Evolutionary conservation across 202 grass and related monocot genomes (phyloP), one percentile per base, ranked within the genome.

Genomic region (Setaria italica): DNA sequence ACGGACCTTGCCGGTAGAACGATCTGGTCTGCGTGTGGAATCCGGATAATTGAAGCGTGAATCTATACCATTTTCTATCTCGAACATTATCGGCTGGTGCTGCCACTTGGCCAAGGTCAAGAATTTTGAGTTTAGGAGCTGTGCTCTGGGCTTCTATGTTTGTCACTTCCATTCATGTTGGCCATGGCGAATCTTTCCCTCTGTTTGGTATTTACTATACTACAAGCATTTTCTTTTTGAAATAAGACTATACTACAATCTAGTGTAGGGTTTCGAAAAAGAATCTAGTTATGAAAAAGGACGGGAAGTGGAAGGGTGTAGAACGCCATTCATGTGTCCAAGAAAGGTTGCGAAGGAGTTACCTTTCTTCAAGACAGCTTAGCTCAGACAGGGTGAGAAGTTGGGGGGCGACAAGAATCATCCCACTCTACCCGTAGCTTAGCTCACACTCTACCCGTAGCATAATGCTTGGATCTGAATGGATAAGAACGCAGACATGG

Each of bases 11-110:
- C 16, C 55, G 46, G 35, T 55, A 76, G 70, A 74, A 41, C 65
- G 64, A 77, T 89, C 77, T 71, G 82, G 78, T 66, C 25, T 32
- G 76, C 70, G 2, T 65, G 21, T 56, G 70, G 85, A 84, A 73
- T 74, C 56, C 5, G 80, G 41, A 83, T 47, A 71, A 67, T 30
- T 79, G 60, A 75, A 76, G 25, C 46, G 62, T 70, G 11, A 46
- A 16, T 16, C 13, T 19, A 11, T 42, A 72, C 11, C 42, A 49
- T 57, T 30, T n/a, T 82, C 51, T 80, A 17, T 60, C 11, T 25
- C 12, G 68, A 68, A 47, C 49, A 55, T 54, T 55, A 19, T 64
- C 59, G 53, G 55, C 48, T 48, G 37, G 21, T 74, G 54, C 9
- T 39, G 35, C 78, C 51, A 79, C 69, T 63, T 59, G 64, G 78